These are phyloP conservation scores for Blastomyces gilchristii DNA, from an alignment of 2,329 filamentous ascomycete species.

Conservation along the genomic window DNA sequence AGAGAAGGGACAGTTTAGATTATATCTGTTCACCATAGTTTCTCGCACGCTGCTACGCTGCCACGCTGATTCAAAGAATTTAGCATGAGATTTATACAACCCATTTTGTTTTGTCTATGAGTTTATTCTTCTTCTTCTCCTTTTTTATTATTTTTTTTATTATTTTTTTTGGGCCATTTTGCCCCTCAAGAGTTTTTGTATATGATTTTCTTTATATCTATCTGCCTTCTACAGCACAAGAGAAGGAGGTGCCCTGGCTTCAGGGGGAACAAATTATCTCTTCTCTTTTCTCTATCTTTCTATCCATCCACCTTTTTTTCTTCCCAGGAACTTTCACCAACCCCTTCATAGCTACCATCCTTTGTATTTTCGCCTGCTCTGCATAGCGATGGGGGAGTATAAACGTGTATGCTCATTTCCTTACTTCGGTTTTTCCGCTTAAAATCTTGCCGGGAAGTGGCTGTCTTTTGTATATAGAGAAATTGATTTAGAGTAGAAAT, in stretches of 20 bases:
- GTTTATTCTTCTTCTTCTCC: too few species aligned
- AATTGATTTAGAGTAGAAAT: not conserved
- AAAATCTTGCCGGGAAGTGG: not conserved
- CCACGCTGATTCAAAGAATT: not conserved
- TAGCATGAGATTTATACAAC: not conserved
- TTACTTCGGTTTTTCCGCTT: not conserved
- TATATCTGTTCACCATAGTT: not conserved
- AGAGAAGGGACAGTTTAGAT: not conserved
- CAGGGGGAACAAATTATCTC: too few species aligned
- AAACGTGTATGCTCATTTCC: not conserved
- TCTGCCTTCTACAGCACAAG: too few species aligned
- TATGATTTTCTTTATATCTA: too few species aligned
- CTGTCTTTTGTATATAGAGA: not conserved
- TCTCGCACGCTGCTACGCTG: not conserved
- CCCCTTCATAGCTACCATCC: not conserved
- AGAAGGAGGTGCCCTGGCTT: too few species aligned
- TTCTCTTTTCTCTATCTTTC: not conserved
- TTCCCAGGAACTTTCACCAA: too few species aligned
- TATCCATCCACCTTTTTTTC: not conserved
- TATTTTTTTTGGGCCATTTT: too few species aligned
- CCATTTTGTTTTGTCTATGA: not conserved
- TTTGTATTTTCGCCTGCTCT: not conserved
- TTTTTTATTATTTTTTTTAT: not conserved
- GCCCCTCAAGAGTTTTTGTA: too few species aligned
- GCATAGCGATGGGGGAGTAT: not conserved